Percentiles rank a stretch among this genome's conserved stretches.
Conservation (phyloP, 1,284 basidiomycete species). For the Ustilago nuda region DNA sequence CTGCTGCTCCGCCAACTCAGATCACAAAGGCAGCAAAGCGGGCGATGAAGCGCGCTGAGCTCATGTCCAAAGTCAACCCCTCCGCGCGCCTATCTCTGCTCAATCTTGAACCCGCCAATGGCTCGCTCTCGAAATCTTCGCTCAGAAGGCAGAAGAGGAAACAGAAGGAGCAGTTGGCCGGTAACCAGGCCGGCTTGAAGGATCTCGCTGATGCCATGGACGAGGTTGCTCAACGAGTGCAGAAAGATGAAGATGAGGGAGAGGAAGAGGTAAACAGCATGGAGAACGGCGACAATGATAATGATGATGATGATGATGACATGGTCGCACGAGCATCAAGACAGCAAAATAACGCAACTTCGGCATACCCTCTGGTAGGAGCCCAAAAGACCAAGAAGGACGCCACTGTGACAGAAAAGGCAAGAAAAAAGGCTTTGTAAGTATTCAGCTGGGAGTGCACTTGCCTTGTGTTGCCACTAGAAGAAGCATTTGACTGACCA, state of each 20-base stretch:
- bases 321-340: constrained; percentile 9
- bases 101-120: constrained; percentile 27
- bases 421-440: constrained; percentile 58
- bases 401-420: constrained; percentile 54
- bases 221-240: constrained; percentile 35
- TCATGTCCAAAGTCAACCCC: constrained; percentile 47
- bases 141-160: constrained; percentile 58
- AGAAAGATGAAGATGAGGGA: constrained; percentile 27
- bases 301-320: constrained; percentile 20
- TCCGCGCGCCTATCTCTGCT: constrained; percentile 19
- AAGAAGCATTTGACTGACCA: background rate
- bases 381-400: constrained; percentile 29
- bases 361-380: constrained; percentile 29
- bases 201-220: constrained; percentile 53
- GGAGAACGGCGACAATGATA: constrained; percentile 9
- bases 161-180: constrained; percentile 59
- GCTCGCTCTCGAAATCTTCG: constrained; percentile 53
- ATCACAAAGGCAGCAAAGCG: constrained; percentile 58
- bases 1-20: constrained; percentile 29
- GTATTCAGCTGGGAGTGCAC: constrained; percentile 12
- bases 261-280: constrained; percentile 21
- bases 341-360: constrained; percentile 3
- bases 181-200: constrained; percentile 57
- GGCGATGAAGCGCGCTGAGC: constrained; percentile 51
- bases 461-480: background rate